Evolutionary conservation across 495 filamentous ascomycete species (phyloP).

Genomic region (Durotheca rogersii): DNA sequence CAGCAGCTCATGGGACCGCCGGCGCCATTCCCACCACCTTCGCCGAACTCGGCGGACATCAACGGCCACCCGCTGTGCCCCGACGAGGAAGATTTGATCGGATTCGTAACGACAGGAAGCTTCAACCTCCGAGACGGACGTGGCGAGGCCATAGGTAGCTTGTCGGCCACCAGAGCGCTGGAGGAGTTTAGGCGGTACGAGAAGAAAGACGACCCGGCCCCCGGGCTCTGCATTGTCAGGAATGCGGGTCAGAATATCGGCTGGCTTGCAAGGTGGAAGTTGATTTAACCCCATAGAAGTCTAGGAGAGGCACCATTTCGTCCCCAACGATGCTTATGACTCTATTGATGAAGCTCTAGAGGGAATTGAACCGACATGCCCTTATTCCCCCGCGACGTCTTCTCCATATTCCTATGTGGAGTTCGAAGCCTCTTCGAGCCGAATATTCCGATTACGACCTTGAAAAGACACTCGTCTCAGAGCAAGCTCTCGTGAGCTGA

Average conservation of each 20-base stretch:
- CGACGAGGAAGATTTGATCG: constrained; percentile 74
- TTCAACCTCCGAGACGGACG: constrained; percentile 78
- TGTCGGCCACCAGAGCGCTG: constrained; percentile 62
- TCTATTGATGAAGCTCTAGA: too few relatives aligned
- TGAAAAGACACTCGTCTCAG: background rate
- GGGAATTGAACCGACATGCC: too few relatives aligned
- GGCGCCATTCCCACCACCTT: constrained; percentile 25
- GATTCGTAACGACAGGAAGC: constrained; percentile 86
- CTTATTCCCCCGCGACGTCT: too few relatives aligned
- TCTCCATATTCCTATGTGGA: too few relatives aligned
- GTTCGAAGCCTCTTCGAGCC: too few relatives aligned
- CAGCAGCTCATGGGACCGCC: constrained; percentile 49
- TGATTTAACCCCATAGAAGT: constrained; percentile 47
- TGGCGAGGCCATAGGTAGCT: constrained; percentile 71
- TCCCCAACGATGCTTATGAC: background rate
- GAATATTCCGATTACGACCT: too few relatives aligned
- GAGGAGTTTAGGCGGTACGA: constrained; percentile 32
- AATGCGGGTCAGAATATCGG: constrained; percentile 74
- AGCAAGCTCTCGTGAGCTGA: background rate
- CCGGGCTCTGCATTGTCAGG: constrained; percentile 72
- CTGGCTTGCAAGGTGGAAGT: constrained; percentile 78
- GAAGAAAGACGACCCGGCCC: constrained; percentile 40
- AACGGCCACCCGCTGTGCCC: constrained; percentile 67
- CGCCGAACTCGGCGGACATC: constrained; percentile 37
- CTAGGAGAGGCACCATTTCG: background rate